These are phyloP conservation scores for Boletus speciosus DNA, from an alignment of 768 basidiomycete genomes.

Conservation along the genomic window DNA sequence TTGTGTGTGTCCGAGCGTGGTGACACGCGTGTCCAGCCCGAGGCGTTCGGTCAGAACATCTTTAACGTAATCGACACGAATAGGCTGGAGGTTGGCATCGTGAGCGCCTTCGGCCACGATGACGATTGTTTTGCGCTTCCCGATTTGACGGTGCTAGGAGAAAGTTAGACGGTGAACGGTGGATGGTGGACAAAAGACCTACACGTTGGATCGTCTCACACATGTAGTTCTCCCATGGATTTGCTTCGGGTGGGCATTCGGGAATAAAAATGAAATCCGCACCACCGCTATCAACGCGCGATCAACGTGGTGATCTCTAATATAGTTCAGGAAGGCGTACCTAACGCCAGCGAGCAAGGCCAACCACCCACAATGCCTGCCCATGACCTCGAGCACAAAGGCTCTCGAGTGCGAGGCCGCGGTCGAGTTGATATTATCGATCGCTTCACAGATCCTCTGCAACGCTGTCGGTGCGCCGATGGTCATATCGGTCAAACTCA, in stretches of 20 bases:
- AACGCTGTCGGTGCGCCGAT: slow-evolving; percentile 96
- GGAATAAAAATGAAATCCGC: slow-evolving; percentile 99
- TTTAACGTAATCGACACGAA: slow-evolving; percentile 88
- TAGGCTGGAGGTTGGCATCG: slow-evolving; percentile 85
- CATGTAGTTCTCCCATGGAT: slow-evolving; percentile 91
- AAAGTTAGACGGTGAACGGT: background rate
- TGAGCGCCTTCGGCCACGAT: slow-evolving; percentile 97
- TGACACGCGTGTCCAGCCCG: slow-evolving; percentile 92
- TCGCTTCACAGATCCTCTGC: slow-evolving; percentile 94
- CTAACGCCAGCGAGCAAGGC: slow-evolving; percentile 90
- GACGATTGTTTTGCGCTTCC: slow-evolving; percentile 97
- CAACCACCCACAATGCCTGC: slow-evolving; percentile 99
- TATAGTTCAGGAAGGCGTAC: slow-evolving; percentile 36
- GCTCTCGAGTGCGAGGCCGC: slow-evolving; percentile 95
- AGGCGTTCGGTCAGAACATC: slow-evolving; percentile 81
- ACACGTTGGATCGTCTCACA: slow-evolving; percentile 80
- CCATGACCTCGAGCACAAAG: slow-evolving; percentile 99
- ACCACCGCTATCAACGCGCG: slow-evolving; percentile 53
- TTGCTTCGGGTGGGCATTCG: slow-evolving; percentile 74
- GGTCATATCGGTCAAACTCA: slow-evolving; percentile 96
- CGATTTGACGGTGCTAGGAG: slow-evolving; percentile 77
- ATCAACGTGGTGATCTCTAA: slow-evolving; percentile 8
- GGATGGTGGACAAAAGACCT: slow-evolving; percentile 25
- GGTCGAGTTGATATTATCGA: slow-evolving; percentile 98
- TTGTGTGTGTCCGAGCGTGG: slow-evolving; percentile 95